These are phyloP conservation scores for Nidula microcarpa DNA, from an alignment of 768 basidiomycete genomes.

Conservation along the genomic window DNA sequence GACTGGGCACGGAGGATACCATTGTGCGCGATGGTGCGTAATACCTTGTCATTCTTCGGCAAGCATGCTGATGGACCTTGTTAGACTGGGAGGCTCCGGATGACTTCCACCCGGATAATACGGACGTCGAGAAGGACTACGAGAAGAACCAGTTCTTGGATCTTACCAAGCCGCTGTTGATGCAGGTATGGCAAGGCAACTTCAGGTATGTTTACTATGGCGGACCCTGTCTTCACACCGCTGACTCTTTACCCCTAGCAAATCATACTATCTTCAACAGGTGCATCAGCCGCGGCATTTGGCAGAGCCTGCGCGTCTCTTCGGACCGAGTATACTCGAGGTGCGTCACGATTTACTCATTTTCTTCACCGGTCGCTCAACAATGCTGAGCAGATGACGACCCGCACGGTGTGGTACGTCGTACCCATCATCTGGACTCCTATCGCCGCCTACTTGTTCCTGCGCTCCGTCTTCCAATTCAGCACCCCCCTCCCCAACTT, in stretches of 20 bases:
- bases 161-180: slow-evolving; percentile 76
- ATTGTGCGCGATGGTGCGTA: slow-evolving; percentile 76
- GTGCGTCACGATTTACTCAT: slow-evolving; percentile 30
- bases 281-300: slow-evolving; percentile 96
- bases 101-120: slow-evolving; percentile 90
- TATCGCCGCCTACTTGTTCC: slow-evolving; percentile 74
- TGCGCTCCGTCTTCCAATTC: slow-evolving; percentile 83
- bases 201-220: slow-evolving; percentile 55
- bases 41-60: slow-evolving; percentile 4
- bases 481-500: slow-evolving; percentile 66
- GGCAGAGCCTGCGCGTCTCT: slow-evolving; percentile 79
- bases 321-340: slow-evolving; percentile 81
- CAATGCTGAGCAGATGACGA: slow-evolving; percentile 53
- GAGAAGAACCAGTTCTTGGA: slow-evolving; percentile 91
- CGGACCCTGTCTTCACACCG: slow-evolving; percentile 1
- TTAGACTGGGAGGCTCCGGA: slow-evolving; percentile 88
- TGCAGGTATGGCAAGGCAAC: slow-evolving; percentile 85
- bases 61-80: neutral
- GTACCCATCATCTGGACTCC: slow-evolving; percentile 92
- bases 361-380: neutral
- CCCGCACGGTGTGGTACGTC: slow-evolving; percentile 90
- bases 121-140: slow-evolving; percentile 77
- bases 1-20: slow-evolving; percentile 69
- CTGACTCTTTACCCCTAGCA: slow-evolving; percentile 39
- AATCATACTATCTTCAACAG: slow-evolving; percentile 93